phyloP scores from a whole-genome alignment of 345 rosid species.

The Syzygium grande region DNA sequence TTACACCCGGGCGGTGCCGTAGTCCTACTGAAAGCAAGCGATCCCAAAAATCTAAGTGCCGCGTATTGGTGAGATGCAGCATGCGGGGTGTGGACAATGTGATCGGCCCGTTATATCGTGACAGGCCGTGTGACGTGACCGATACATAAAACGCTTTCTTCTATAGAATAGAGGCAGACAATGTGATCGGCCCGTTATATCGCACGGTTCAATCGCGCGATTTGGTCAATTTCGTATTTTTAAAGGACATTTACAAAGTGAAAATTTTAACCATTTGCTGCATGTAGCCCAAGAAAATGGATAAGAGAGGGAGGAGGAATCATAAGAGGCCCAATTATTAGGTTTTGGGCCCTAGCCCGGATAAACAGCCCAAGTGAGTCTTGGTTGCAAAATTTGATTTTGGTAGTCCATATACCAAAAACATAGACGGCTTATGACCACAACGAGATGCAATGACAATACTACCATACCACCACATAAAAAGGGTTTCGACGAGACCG shows the following conservation, averaged over 20 bases:
- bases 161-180: not conserved
- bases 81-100: no score
- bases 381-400: not conserved
- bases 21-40: not conserved
- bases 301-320: not conserved
- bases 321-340: not conserved
- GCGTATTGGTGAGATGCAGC: rapidly evolving
- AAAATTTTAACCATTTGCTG: not conserved
- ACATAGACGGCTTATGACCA: not conserved
- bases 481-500: not conserved
- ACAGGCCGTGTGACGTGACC: not conserved
- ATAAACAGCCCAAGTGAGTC: not conserved
- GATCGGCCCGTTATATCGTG: not conserved
- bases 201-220: no score
- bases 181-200: no score
- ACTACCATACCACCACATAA: not conserved
- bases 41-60: not conserved
- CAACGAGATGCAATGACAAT: not conserved
- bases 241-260: not conserved
- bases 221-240: not conserved
- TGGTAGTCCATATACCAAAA: not conserved
- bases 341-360: not conserved
- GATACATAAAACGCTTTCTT: not conserved
- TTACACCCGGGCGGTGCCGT: not conserved
- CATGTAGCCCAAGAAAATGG: not conserved